Evolutionary conservation across 345 rosid genomes (phyloP).

Genomic region (Chamaenerion angustifolium): DNA sequence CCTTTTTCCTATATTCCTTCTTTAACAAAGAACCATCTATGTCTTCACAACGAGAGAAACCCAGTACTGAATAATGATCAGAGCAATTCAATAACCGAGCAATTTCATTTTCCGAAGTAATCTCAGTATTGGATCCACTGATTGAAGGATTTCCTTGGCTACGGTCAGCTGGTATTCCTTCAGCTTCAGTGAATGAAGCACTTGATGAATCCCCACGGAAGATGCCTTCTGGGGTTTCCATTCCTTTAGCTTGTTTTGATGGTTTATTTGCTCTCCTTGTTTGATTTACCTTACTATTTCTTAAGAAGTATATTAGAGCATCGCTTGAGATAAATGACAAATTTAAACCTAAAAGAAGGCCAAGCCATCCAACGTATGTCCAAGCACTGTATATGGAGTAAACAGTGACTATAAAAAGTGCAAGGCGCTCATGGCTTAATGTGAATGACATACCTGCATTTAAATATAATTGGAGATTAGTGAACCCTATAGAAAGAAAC

Average conservation of each 20-base stretch:
- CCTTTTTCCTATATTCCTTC: constrained; percentile 94
- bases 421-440: constrained; percentile 55
- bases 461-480: constrained; percentile 7
- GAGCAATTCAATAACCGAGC: constrained; percentile 57
- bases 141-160: constrained; percentile 75
- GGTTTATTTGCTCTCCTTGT: constrained; percentile 27
- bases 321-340: constrained; percentile 90
- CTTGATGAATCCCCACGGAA: constrained; percentile 31
- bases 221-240: constrained; percentile 27
- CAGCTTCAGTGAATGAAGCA: constrained; percentile 44
- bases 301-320: constrained; percentile 58
- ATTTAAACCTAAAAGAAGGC: constrained; percentile 71
- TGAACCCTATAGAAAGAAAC: constrained; percentile 3
- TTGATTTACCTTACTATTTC: constrained; percentile 37
- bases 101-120: constrained; percentile 90
- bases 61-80: constrained; percentile 79
- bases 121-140: constrained; percentile 68
- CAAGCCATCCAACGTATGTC: constrained; percentile 73
- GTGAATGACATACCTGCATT: constrained; percentile 60
- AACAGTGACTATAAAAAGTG: constrained; percentile 41
- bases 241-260: constrained; percentile 31
- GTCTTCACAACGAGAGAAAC: constrained; percentile 47
- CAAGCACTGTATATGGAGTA: constrained; percentile 76
- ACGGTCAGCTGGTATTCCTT: constrained; percentile 46
- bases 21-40: constrained; percentile 62